Percentiles rank a stretch among this genome's conserved stretches.
These are phyloP conservation scores for Rosa rugosa DNA, from an alignment of 306 rosid species.

Conservation along the genomic window DNA sequence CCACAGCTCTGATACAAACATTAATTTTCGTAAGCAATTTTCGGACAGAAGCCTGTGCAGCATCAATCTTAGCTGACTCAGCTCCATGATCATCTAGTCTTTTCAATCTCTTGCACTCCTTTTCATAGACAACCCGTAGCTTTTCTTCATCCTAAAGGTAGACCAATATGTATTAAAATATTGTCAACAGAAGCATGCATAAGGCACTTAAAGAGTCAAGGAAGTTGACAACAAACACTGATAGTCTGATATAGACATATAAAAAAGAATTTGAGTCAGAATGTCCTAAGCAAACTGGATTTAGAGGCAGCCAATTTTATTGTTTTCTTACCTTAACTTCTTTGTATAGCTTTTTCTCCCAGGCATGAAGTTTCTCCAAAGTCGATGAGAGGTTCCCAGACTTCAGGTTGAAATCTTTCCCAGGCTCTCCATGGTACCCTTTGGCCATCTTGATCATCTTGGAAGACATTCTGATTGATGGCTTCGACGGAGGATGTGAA, in stretches of 20 bases:
- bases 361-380: conserved; percentile 79
- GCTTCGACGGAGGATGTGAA: conserved; percentile 41
- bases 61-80: conserved; percentile 82
- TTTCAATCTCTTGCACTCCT: conserved; percentile 75
- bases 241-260: too few relatives aligned
- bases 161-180: conserved; percentile 22
- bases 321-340: conserved; percentile 81
- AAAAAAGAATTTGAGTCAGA: not conserved
- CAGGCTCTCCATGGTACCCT: conserved; percentile 54
- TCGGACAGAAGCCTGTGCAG: conserved; percentile 67
- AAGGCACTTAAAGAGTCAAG: not conserved
- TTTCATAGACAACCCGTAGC: conserved; percentile 74
- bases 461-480: conserved; percentile 43
- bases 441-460: conserved; percentile 71
- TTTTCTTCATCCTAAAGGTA: conserved; percentile 82
- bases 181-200: conserved; percentile 14
- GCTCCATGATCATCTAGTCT: conserved; percentile 83
- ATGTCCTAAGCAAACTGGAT: not conserved
- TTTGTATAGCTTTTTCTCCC: conserved; percentile 93
- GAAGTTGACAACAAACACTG: not conserved
- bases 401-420: conserved; percentile 48
- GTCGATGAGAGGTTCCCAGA: conserved; percentile 77
- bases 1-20: conserved; percentile 76
- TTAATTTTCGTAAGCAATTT: conserved; percentile 76
- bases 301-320: not conserved